Base-by-base conservation (phyloP, 2,329 filamentous ascomycete species). In the Pseudocercospora ulei region DNA sequence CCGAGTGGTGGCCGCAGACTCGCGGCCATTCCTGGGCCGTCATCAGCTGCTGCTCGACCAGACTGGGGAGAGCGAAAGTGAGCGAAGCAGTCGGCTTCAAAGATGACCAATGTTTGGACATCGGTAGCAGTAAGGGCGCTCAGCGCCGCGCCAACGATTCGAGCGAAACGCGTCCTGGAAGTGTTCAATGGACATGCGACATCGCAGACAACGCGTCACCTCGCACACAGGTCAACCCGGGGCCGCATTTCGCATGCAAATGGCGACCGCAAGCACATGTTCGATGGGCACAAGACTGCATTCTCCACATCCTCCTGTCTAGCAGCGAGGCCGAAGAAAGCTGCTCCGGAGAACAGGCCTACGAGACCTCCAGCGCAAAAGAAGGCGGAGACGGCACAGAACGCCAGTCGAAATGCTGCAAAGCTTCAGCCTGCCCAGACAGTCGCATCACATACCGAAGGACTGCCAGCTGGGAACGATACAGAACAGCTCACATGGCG, bases 21-120 rank as follows among this genome's bases (percentile, higher is more conserved):
- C n/a, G n/a, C n/a, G n/a, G n/a, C n/a, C n/a, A n/a, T n/a, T n/a
- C n/a, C n/a, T n/a, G n/a, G n/a, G n/a, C n/a, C n/a, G n/a, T n/a
- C n/a, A n/a, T n/a, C n/a, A n/a, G n/a, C n/a, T n/a, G n/a, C n/a
- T n/a, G n/a, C n/a, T n/a, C n/a, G n/a, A n/a, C n/a, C n/a, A n/a
- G n/a, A n/a, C n/a, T n/a, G n/a, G n/a, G n/a, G n/a, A n/a, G n/a
- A n/a, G n/a, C n/a, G n/a, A n/a, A n/a, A n/a, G n/a, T 7, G 35
- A 24, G 18, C 23, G 14, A 8, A 18, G 27, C 27, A 9, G 18
- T 20, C 12, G 7, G 37, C 37, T 12, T 24, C 16, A 18, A 43
- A 38, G 9, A 60, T 61, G 58, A 59, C 49, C 43, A 48, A 57
- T 57, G 57, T 52, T 8, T 58, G 56, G 55, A 47, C 47, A 6